Conservation (phyloP, 1,284 basidiomycete genomes). For the Apiotrichum siamense region DNA sequence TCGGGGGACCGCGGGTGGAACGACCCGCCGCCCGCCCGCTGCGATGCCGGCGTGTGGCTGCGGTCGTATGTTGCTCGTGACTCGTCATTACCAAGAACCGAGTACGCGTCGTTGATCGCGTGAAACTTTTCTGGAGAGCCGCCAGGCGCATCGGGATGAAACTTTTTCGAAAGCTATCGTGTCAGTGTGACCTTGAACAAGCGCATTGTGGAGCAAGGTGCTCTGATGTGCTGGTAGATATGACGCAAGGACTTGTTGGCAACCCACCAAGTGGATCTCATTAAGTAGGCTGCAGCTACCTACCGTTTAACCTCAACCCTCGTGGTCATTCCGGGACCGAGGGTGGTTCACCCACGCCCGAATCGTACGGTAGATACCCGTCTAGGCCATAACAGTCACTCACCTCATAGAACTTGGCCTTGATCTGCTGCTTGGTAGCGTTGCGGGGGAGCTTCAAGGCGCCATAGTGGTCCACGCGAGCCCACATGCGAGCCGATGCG, state of each 20-base stretch:
- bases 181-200: neutral
- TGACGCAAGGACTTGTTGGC: too few relatives aligned
- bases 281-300: too few relatives aligned
- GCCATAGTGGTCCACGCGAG: constrained; percentile 37
- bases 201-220: neutral
- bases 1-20: constrained; percentile 14
- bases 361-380: too few relatives aligned
- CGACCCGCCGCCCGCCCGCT: neutral
- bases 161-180: constrained; percentile 46
- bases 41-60: neutral
- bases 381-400: constrained; percentile 14
- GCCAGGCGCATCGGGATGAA: constrained; percentile 46
- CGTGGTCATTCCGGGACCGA: too few relatives aligned
- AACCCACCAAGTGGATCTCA: too few relatives aligned
- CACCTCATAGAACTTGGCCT: constrained; percentile 49
- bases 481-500: neutral
- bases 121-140: constrained; percentile 40
- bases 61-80: constrained; percentile 26
- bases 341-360: too few relatives aligned
- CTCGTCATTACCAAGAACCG: constrained; percentile 37
- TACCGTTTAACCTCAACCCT: too few relatives aligned
- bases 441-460: constrained; percentile 36
- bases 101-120: constrained; percentile 45
- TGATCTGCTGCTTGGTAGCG: constrained; percentile 47
- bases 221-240: neutral